Conservation (phyloP, 2,329 filamentous ascomycete species). For the Pleoardoris graminearum region DNA sequence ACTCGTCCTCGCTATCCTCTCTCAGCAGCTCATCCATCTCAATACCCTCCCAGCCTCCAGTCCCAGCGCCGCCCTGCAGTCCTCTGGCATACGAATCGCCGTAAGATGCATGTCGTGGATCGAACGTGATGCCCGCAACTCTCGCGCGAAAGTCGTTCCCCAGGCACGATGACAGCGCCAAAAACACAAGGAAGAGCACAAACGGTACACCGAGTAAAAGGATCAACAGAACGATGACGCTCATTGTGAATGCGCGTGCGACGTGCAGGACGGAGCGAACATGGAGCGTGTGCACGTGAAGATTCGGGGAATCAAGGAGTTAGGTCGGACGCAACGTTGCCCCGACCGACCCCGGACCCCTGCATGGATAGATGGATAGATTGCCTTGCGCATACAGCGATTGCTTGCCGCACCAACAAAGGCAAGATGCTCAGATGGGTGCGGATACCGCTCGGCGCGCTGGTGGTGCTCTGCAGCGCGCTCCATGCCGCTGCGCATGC, state of each 20-base stretch:
- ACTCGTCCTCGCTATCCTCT: constrained; percentile 42
- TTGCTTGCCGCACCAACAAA: background rate
- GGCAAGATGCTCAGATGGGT: constrained; percentile 31
- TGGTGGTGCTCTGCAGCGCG: constrained; percentile 34
- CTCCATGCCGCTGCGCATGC: constrained; percentile 39
- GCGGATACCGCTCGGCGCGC: constrained; percentile 24
- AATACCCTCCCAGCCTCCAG: constrained; percentile 63
- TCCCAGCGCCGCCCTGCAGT: constrained; percentile 57
- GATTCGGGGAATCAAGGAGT: background rate
- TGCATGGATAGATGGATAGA: background rate
- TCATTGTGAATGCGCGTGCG: constrained; percentile 30
- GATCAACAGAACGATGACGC: constrained; percentile 36
- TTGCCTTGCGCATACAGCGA: constrained; percentile 2
- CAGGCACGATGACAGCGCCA: constrained; percentile 60
- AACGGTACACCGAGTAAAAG: constrained; percentile 43
- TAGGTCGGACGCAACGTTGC: constrained; percentile 2
- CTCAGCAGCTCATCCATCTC: constrained; percentile 65
- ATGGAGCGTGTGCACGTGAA: constrained; percentile 22
- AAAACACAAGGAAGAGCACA: constrained; percentile 51
- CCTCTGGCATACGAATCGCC: constrained; percentile 60
- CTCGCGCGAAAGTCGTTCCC: constrained; percentile 56
- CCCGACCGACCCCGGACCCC: background rate
- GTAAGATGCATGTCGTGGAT: constrained; percentile 53
- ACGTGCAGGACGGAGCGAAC: constrained; percentile 9
- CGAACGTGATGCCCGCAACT: constrained; percentile 47